A percentile compares a stretch with the other conserved stretches of the same genome.
phyloP scores from a whole-genome alignment of 331 rosid species.

The Cydonia oblonga region DNA sequence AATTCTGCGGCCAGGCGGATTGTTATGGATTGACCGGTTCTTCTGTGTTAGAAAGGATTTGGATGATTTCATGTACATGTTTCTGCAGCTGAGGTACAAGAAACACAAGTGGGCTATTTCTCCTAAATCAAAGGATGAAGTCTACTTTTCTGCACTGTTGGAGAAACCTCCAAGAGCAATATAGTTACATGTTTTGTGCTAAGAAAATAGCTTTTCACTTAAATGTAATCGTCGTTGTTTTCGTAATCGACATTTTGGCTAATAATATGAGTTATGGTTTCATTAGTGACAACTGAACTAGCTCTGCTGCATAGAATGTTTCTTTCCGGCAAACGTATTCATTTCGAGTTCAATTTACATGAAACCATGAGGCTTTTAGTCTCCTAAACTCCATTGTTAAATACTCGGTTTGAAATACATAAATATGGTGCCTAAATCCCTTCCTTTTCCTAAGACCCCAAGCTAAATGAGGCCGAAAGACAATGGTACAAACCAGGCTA shows the following conservation, averaged over 20 bases:
- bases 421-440: not conserved
- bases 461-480: not conserved
- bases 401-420: not conserved
- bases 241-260: too few relatives aligned
- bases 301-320: too few relatives aligned
- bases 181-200: constrained; percentile 6
- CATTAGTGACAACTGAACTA: too few relatives aligned
- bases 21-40: constrained; percentile 70
- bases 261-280: too few relatives aligned
- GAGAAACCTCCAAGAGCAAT: constrained; percentile 91
- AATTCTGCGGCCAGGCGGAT: constrained; percentile 67
- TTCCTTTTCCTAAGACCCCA: not conserved
- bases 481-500: not conserved
- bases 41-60: constrained; percentile 62
- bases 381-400: not conserved
- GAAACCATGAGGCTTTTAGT: not conserved
- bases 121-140: constrained; percentile 70
- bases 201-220: too few relatives aligned
- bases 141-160: constrained; percentile 72
- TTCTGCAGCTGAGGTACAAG: constrained; percentile 88
- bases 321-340: too few relatives aligned
- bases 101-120: constrained; percentile 69
- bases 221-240: too few relatives aligned
- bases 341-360: too few relatives aligned
- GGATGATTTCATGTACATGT: constrained; percentile 84